These are phyloP conservation scores for Carex parvula DNA, from an alignment of 176 grass and related monocot genomes.

Conservation along the genomic window DNA sequence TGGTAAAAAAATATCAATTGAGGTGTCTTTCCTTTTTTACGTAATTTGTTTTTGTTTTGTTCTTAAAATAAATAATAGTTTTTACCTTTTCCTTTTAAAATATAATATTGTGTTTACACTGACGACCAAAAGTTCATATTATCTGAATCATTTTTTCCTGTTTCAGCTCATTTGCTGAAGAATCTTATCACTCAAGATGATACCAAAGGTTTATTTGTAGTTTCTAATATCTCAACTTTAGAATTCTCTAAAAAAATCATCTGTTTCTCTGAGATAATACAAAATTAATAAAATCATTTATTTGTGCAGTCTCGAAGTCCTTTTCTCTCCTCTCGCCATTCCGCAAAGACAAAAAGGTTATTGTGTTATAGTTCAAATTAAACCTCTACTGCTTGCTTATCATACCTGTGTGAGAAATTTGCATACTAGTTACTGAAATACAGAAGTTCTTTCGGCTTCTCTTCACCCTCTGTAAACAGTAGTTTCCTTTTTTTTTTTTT, in stretches of 20 bases:
- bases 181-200: constrained; percentile 31
- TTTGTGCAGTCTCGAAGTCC: constrained; percentile 22
- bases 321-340: constrained; percentile 29
- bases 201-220: constrained; percentile 8
- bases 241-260: neutral
- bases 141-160: neutral
- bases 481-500: constrained; percentile 17
- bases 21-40: neutral
- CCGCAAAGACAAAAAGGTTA: constrained; percentile 23
- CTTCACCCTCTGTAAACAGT: constrained; percentile 24
- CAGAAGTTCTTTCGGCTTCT: neutral
- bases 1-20: neutral
- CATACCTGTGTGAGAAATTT: constrained; percentile 4
- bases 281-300: neutral
- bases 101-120: neutral
- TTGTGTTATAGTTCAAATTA: constrained; percentile 3
- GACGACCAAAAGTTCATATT: neutral
- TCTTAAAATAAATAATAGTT: neutral
- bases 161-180: constrained; percentile 29
- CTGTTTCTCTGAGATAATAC: neutral
- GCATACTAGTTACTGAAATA: constrained; percentile 4
- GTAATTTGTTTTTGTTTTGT: neutral
- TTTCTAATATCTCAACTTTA: neutral
- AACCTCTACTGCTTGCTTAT: neutral
- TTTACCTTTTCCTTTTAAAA: neutral